These are phyloP conservation scores for Magnusiomyces tetraspermus DNA, from an alignment of 1,139 yeast genomes.

Conservation along the genomic window DNA sequence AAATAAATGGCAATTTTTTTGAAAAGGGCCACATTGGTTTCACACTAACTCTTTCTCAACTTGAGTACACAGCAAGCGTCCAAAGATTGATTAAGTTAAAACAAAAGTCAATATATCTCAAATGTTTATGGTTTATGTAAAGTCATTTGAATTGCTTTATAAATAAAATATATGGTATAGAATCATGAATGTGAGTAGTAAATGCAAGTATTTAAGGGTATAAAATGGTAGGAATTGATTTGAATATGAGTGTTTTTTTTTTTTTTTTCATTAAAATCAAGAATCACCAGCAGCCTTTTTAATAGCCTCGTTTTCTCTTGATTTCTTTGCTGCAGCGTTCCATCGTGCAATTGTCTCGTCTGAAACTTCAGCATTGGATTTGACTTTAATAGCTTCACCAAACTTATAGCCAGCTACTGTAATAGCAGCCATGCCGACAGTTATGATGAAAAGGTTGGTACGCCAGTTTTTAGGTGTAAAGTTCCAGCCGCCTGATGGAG, in stretches of 20 bases:
- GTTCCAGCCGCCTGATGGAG: conserved; percentile 39
- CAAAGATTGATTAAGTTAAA: too few species aligned
- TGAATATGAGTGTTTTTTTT: neutral
- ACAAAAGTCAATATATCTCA: too few species aligned
- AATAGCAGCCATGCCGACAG: conserved; percentile 29
- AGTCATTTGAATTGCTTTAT: too few species aligned
- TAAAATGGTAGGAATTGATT: too few species aligned
- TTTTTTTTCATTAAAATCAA: neutral
- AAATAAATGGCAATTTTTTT: too few species aligned
- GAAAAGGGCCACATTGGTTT: too few species aligned
- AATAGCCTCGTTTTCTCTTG: conserved; percentile 28
- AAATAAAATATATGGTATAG: too few species aligned
- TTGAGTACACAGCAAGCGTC: too few species aligned
- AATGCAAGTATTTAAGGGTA: too few species aligned
- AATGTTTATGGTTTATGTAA: too few species aligned
- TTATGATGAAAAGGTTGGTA: conserved; percentile 30
- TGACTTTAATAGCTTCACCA: conserved; percentile 27
- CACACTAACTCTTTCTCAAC: too few species aligned
- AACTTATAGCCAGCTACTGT: conserved; percentile 26
- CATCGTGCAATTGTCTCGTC: conserved; percentile 33
- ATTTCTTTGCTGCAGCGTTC: conserved; percentile 35
- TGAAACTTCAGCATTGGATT: conserved; percentile 25
- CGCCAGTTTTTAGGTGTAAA: conserved; percentile 37
- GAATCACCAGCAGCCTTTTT: conserved; percentile 18
- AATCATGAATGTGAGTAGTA: too few species aligned